Evolutionary conservation across 371 early-diverging fungal species (phyloP), one percentile per base, ranked within the genome.

Genomic region (Haplosporangium sp.): DNA sequence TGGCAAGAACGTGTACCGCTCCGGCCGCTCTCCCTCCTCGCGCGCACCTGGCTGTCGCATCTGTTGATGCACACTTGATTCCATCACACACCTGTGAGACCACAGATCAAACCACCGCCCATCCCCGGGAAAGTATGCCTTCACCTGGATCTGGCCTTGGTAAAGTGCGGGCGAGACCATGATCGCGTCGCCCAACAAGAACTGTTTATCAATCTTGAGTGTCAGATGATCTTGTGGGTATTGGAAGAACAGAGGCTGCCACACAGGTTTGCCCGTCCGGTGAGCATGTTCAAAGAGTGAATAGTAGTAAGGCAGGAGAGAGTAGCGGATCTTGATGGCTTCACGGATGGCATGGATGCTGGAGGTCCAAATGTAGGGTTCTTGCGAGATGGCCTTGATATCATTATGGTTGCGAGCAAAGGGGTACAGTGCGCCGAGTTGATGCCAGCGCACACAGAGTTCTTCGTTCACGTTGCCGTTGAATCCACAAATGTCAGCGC

Each of bases 351-450:
- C 67, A 10, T 82, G 77, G 37, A 90, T 86, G 5, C 69, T 64
- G 16, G 37, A 36, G 21, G 77, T 71, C 88, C 90, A 89, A 12
- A 76, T 51, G 50, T 87, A 90, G 5, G 91, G 87, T 63, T 90
- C 91, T 47, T 90, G 87, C 67, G 80, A 74, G 6, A 72, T 73
- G n/a, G 82, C 73, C 0, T 82, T 81, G 47, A 75, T 74, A 16
- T 73, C 68, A 64, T 89, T 89, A 61, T 92, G 92, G 61, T 90
- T 90, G 2, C 92, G 81, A 50, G 85, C 80, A 81, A 94, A 94
- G 3, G 95, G 93, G 67, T 92, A 91, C 65, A 94, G 90, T n/a
- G 92, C 76, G 6, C 94, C 94, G 37, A 93, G 79, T 67, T 87
- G 86, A 66, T 89, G 89, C 92, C 92, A 92, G 42, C 92, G 84